Conservation (phyloP, 1,284 basidiomycete species). For the Ustilago curta region DNA sequence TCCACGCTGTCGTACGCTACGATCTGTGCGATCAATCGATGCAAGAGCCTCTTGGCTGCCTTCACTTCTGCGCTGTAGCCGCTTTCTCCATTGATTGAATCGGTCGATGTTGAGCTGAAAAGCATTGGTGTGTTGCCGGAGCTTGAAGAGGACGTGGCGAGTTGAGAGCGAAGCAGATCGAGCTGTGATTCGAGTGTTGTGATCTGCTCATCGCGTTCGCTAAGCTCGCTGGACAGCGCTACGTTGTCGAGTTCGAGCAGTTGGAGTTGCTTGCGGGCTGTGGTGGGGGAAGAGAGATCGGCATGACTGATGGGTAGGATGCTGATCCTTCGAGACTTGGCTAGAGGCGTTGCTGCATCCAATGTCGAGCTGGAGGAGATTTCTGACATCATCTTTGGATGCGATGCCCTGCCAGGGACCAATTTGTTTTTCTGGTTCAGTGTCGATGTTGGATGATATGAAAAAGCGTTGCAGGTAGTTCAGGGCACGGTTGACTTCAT, state of each 20-base stretch:
- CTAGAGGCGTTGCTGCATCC: slow-evolving; percentile 11
- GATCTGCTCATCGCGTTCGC: slow-evolving; percentile 5
- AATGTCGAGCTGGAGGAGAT: slow-evolving; percentile 6
- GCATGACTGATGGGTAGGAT: slow-evolving; percentile 16
- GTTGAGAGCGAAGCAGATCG: neutral
- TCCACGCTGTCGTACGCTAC: slow-evolving; percentile 5
- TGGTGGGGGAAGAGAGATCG: slow-evolving; percentile 14
- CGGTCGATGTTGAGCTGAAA: slow-evolving; percentile 10
- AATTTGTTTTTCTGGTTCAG: neutral
- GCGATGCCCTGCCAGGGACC: no score
- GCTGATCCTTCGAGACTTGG: slow-evolving; percentile 17
- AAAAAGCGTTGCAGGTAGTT: neutral
- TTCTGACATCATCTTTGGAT: slow-evolving; percentile 22
- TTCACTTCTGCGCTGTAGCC: slow-evolving; percentile 11
- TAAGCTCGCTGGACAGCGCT: slow-evolving; percentile 18
- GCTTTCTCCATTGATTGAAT: neutral
- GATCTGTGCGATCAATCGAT: slow-evolving; percentile 16
- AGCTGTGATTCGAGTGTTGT: slow-evolving; percentile 3
- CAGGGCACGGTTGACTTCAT: slow-evolving; percentile 2
- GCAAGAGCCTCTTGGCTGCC: slow-evolving; percentile 18
- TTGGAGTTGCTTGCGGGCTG: slow-evolving; percentile 6
- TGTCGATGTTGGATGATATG: neutral
- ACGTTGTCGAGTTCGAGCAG: slow-evolving; percentile 36
- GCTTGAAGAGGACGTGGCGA: slow-evolving; percentile 10
- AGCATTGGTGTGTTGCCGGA: neutral